Evolutionary conservation across 495 filamentous ascomycete species (phyloP), one percentile per base, ranked within the genome.

Genomic region (Neurospora sp.): DNA sequence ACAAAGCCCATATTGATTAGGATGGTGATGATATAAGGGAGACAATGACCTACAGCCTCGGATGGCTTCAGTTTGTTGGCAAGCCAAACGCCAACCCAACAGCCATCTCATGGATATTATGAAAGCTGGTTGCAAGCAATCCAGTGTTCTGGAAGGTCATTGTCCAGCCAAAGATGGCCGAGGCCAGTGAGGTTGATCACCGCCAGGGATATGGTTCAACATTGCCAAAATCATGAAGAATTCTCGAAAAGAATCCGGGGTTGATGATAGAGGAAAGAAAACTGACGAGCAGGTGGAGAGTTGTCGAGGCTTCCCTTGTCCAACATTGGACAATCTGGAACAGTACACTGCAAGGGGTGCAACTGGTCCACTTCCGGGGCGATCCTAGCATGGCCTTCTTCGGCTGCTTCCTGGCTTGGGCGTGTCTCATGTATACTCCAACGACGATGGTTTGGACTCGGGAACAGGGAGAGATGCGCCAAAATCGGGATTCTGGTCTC

Each of bases 161-260:
- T 69, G 72, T 75, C 70, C 74, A 77, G 74, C 61, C 74, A 81
- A 81, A 81, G 75, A 75, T 74, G 74, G 72, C 78, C 77, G 80
- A 79, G 81, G 81, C 74, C 12, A 76, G 76, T 74, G 78, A 80
- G 82, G 83, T 81, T 84, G 84, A 86, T 86, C 85, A 79, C 68
- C 84, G 69, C 44, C 83, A 81, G 75, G 84, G 84, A 82, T 82
- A 41, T 31, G 45, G 70, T 69, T 71, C 78, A 53, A 72, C 53
- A 71, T 40, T 39, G 72, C 70, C 27, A 8, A 17, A 9, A 35
- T 10, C 69, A 27, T 68, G 17, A 53, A 17, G 39, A 22, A 45
- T 1, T 70, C 70, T 74, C 44, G 73, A 69, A 72, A 37, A 37
- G 61, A 69, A n/a, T 39, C 61, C 31, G 37, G 53, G 38, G 65